Evolutionary conservation across 441 rosid genomes (phyloP), one percentile per base, ranked within the genome.

Genomic region (Manihot esculenta): DNA sequence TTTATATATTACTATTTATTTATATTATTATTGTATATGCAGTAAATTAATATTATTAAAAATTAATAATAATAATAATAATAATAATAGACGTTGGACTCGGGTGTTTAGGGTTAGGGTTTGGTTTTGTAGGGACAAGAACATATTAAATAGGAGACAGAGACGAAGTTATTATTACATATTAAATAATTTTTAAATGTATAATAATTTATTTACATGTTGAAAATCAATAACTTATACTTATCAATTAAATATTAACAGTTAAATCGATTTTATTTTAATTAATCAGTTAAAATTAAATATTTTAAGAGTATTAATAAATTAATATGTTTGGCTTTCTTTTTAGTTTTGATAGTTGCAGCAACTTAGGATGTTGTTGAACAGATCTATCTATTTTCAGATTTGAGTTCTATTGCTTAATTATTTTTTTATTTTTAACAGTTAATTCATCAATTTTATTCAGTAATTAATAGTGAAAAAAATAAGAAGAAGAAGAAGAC

Each of bases 281-380:
- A 48, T 56, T 35, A 54, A 7, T 60, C 58, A 20, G 17, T 63
- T 23, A 33, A 5, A 30, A 11, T 50, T 50, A 45, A 71, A 53
- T 45, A 60, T 35, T 2, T 64, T 17, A 58, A 24, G 12, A 49
- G 26, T 51, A 51, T 30, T 20, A 35, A 69, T 47, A 66, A 55
- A 47, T 7, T 7, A 18, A n/a, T 24, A 27, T 42, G 50, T n/a
- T 48, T 54, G 67, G 84, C 71, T 59, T 57, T 70, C 57, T 70
- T 24, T 74, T 58, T 69, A 21, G 84, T 72, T 80, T 69, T 55
- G 83, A 84, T 80, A 74, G 91, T 82, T 85, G 84, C 23, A 86
- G 87, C 87, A 84, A 80, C 84, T 64, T 54, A 7, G 61, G 71
- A 30, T 83, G 85, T 72, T 69, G 90, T 79, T 87, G 79, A 84